Conservation (phyloP, 2,329 filamentous ascomycete species). For the Arthroderma uncinatum region DNA sequence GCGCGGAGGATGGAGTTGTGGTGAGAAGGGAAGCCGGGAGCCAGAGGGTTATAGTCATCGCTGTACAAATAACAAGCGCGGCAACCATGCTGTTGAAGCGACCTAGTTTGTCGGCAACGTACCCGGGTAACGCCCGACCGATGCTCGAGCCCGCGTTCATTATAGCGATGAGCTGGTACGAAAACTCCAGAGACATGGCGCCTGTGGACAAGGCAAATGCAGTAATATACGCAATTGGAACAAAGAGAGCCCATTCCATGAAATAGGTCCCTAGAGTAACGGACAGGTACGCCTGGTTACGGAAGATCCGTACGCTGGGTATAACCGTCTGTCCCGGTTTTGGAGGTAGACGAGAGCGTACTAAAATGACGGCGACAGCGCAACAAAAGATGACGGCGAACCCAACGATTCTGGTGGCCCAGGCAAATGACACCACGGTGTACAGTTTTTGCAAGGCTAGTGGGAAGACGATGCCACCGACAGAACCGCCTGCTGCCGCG, state of each 20-base stretch:
- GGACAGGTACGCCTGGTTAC: not conserved
- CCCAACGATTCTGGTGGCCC: slow-evolving; percentile 16
- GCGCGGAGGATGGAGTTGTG: slow-evolving; percentile 15
- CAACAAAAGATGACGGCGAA: slow-evolving; percentile 12
- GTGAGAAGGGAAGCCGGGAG: slow-evolving; percentile 31
- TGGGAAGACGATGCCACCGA: slow-evolving; percentile 29
- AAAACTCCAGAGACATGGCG: not conserved
- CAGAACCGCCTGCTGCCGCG: slow-evolving; percentile 25
- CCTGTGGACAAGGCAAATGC: slow-evolving; percentile 4
- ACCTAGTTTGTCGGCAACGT: slow-evolving; percentile 43
- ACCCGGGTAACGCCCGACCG: slow-evolving; percentile 45
- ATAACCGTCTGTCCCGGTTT: slow-evolving; percentile 11
- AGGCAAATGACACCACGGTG: slow-evolving; percentile 22
- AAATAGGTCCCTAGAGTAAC: slow-evolving; percentile 1
- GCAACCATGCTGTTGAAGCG: slow-evolving; percentile 44
- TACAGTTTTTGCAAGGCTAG: slow-evolving; percentile 23
- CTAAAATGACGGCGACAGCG: slow-evolving; percentile 5
- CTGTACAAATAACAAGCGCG: slow-evolving; percentile 36
- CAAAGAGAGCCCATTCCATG: slow-evolving; percentile 4
- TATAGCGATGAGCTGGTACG: not conserved
- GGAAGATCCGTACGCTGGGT: slow-evolving; percentile 1
- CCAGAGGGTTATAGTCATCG: slow-evolving; percentile 46
- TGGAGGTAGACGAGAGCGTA: slow-evolving; percentile 15
- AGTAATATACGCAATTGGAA: not conserved
- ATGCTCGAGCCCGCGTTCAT: not conserved